phyloP scores from a whole-genome alignment of 1,139 yeast species.

The Suhomyces wounanorum region DNA sequence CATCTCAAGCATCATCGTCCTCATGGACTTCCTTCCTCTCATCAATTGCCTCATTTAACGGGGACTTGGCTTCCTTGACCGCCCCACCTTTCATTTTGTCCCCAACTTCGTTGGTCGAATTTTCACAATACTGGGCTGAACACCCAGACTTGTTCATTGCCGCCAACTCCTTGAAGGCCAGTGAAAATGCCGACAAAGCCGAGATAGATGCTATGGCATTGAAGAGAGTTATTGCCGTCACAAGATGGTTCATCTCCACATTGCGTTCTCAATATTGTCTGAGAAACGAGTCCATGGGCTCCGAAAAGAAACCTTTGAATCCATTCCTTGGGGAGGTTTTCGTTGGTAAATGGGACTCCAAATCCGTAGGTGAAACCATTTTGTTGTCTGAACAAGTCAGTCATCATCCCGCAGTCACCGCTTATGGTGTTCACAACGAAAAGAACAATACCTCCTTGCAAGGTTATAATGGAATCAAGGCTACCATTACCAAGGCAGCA shows the following conservation, averaged over 20 bases:
- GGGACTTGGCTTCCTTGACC: conserved; percentile 88
- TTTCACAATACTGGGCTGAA: conserved; percentile 92
- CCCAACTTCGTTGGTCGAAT: conserved; percentile 85
- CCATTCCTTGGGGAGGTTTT: conserved; percentile 94
- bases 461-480: conserved; percentile 88
- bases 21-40: conserved; percentile 88
- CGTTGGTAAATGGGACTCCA: conserved; percentile 76
- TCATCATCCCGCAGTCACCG: conserved; percentile 96
- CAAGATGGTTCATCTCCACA: conserved; percentile 89
- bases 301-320: conserved; percentile 93
- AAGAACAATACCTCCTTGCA: conserved; percentile 67
- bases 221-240: conserved; percentile 73
- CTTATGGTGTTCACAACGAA: conserved; percentile 75
- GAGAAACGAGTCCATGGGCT: conserved; percentile 85
- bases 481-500: conserved; percentile 77
- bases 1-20: conserved; percentile 33
- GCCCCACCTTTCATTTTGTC: conserved; percentile 98
- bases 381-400: conserved; percentile 88
- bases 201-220: conserved; percentile 55
- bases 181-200: conserved; percentile 23
- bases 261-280: conserved; percentile 92
- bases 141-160: conserved; percentile 81
- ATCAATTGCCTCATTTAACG: conserved; percentile 90
- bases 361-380: conserved; percentile 64
- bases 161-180: conserved; percentile 49